These are phyloP conservation scores for Candida patagonica DNA, from an alignment of 805 yeast genomes.

Conservation along the genomic window DNA sequence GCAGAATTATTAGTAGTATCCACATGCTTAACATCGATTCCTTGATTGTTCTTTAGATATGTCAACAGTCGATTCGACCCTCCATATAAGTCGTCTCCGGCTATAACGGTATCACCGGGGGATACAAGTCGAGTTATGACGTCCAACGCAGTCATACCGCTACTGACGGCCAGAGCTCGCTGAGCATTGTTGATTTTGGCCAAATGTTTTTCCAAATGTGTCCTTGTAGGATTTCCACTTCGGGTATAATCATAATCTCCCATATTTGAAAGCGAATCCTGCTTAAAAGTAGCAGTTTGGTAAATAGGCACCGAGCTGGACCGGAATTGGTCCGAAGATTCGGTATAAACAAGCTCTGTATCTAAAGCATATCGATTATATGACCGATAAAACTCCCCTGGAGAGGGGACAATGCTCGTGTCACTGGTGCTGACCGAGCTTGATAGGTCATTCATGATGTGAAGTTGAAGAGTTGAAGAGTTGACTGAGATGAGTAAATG, in stretches of 20 bases:
- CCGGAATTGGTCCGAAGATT: constrained; percentile 58
- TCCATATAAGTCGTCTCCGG: constrained; percentile 93
- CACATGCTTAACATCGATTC: constrained; percentile 59
- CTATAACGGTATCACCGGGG: constrained; percentile 86
- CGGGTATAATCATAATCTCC: constrained; percentile 83
- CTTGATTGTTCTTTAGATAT: constrained; percentile 54
- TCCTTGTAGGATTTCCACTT: constrained; percentile 90
- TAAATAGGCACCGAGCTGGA: constrained; percentile 84
- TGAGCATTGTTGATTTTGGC: constrained; percentile 72
- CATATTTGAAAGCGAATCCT: constrained; percentile 58
- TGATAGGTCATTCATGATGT: constrained; percentile 1
- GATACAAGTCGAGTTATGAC: constrained; percentile 62
- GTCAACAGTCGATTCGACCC: constrained; percentile 84
- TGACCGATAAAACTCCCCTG: constrained; percentile 20
- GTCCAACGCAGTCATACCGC: constrained; percentile 92
- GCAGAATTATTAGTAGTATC: constrained; percentile 70
- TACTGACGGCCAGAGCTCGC: constrained; percentile 69
- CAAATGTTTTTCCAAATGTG: constrained; percentile 67
- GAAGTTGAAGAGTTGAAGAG: too few relatives aligned
- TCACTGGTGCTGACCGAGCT: not conserved
- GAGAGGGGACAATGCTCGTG: constrained; percentile 12
- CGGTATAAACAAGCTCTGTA: constrained; percentile 59
- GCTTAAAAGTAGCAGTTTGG: constrained; percentile 93
- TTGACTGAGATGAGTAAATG: too few relatives aligned
- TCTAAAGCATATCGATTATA: constrained; percentile 43